Percentiles rank a stretch among this genome's conserved stretches.
Evolutionary conservation across 75 land plant species (phyloP).

Genomic region (Picea sitchensis): DNA sequence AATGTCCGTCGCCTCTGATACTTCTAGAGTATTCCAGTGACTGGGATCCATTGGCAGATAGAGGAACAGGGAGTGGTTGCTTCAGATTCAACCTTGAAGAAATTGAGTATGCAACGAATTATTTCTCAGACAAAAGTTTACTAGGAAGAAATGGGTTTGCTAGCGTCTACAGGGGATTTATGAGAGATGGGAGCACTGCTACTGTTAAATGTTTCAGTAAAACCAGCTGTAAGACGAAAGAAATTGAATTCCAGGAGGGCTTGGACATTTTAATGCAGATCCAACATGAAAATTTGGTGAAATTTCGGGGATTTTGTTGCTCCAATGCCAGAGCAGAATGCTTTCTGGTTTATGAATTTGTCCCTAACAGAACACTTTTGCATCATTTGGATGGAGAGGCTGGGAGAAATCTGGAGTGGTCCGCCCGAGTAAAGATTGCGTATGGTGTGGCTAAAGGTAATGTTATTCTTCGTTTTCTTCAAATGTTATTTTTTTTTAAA

Average conservation of each 20-base stretch:
- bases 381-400: constrained; percentile 14
- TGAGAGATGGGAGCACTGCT: constrained; percentile 30
- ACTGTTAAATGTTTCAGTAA: constrained; percentile 19
- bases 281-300: constrained; percentile 34
- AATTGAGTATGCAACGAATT: constrained; percentile 40
- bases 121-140: constrained; percentile 39
- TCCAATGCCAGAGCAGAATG: constrained; percentile 40
- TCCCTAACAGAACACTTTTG: constrained; percentile 18
- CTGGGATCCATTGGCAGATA: constrained; percentile 50
- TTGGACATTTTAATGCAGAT: constrained; percentile 24
- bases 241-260: constrained; percentile 24
- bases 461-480: background rate
- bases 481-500: background rate
- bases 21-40: constrained; percentile 59
- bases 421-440: constrained; percentile 24
- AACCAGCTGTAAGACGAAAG: constrained; percentile 21
- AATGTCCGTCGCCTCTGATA: constrained; percentile 42
- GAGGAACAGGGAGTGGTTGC: constrained; percentile 13
- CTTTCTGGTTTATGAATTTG: constrained; percentile 23
- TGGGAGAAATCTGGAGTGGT: constrained; percentile 13
- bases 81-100: constrained; percentile 32
- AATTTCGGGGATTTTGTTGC: constrained; percentile 33
- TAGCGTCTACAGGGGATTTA: constrained; percentile 36
- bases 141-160: constrained; percentile 27
- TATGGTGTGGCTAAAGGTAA: constrained; percentile 24